Evolutionary conservation across 768 basidiomycete genomes (phyloP), one percentile per base, ranked within the genome.

Genomic region (Vishniacozyma victoriae): DNA sequence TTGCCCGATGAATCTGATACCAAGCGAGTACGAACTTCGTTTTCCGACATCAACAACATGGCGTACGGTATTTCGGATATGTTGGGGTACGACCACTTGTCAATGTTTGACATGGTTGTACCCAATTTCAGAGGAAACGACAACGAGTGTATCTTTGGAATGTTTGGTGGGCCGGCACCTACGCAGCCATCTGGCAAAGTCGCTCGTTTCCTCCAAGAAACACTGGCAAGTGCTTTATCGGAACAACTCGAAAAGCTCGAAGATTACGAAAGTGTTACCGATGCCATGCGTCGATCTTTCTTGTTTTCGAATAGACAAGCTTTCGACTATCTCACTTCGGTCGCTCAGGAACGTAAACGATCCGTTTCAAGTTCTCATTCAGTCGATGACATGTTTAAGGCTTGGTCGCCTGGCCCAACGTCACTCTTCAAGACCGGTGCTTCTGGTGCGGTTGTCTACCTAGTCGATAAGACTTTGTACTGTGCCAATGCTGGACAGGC

Each of bases 41-140:
- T 82, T 24, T 87, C 87, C 2, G 85, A 86, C 26, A 83, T 96
- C 48, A 86, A 86, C 73, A 82, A 81, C 45, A 88, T 99, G 87
- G 82, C 85, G 20, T 97, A 97, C 60, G 95, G 93, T 14, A 93
- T 99, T 47, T 87, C 93, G 0, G 95, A 99, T 64, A 87, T 85
- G 14, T 76, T 97, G 31, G 91, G 91, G 16, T 79, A 80, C 51
- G 86, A 90, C 39, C 80, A 82, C 45, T 78, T 96, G 35, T 84
- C 80, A 38, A 89, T 93, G 82, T 79, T 95, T 55, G 95, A 99
- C 72, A 78, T 97, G 20, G 93, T 93, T 4, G 82, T 91, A 39
- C 83, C 84, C 29, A 81, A 86, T 58, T 95, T 92, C 73, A 81
- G 85, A 6, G 81, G 79, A 13, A 75, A 78, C 48, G 78, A 81